phyloP scores from a whole-genome alignment of 768 basidiomycete species.

The Xerocomus spinulosus region DNA sequence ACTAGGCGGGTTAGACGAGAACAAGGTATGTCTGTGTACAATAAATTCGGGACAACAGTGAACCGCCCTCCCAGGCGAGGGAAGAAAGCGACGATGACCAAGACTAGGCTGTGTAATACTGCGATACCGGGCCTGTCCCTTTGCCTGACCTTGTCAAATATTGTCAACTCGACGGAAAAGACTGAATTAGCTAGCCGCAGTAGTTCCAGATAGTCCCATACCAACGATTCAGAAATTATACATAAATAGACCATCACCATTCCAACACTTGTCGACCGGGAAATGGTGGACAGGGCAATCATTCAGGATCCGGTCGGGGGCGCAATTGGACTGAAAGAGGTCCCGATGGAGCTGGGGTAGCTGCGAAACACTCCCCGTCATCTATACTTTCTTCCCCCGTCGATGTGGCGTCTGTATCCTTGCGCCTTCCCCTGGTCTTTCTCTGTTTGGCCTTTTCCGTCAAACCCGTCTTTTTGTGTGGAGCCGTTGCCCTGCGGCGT shows the following conservation, averaged over 20 bases:
- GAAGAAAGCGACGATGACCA: conserved; percentile 30
- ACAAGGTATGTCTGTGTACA: conserved; percentile 51
- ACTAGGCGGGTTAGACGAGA: conserved; percentile 73
- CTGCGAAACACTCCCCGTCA: conserved; percentile 6
- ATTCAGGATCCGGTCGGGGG: conserved; percentile 38
- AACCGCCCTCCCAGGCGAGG: conserved; percentile 31
- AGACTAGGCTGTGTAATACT: conserved; percentile 26
- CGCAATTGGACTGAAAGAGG: conserved; percentile 35
- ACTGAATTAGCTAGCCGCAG: not conserved
- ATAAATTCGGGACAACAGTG: not conserved
- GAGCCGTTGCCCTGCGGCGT: conserved; percentile 23
- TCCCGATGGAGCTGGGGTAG: conserved; percentile 9
- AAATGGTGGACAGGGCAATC: conserved; percentile 4
- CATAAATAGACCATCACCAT: conserved; percentile 1
- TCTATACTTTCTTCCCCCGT: conserved; percentile 17
- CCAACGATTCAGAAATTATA: conserved; percentile 2
- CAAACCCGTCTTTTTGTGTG: conserved; percentile 9
- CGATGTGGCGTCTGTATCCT: not conserved
- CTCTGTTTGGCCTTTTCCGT: conserved; percentile 5
- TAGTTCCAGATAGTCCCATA: conserved; percentile 1
- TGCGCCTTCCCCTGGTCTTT: not conserved
- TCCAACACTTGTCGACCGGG: conserved; percentile 1
- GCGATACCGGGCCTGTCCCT: conserved; percentile 1
- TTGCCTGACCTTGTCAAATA: conserved; percentile 1
- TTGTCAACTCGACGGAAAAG: too few species aligned